Conservation (phyloP, 1,284 basidiomycete genomes). For the Neotropicomus parvogracilis region DNA sequence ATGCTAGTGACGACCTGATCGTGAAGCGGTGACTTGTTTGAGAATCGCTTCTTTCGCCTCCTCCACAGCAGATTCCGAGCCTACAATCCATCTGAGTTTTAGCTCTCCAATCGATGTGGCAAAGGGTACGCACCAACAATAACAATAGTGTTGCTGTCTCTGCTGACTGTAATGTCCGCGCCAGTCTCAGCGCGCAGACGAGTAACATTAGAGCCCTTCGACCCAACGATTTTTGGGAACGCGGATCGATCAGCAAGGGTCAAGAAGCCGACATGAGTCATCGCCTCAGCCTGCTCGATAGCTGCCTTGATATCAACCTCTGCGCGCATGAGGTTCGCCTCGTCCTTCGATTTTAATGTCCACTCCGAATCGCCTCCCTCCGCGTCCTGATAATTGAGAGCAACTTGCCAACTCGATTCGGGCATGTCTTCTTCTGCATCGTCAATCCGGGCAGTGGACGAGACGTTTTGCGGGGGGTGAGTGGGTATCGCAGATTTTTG, state of each 20-base stretch:
- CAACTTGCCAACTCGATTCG: constrained; percentile 71
- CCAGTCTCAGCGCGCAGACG: constrained; percentile 83
- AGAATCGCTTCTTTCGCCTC: constrained; percentile 81
- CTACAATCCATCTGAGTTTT: constrained; percentile 36
- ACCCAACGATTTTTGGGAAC: constrained; percentile 85
- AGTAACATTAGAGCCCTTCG: constrained; percentile 83
- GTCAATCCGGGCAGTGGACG: constrained; percentile 75
- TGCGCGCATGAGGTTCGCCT: constrained; percentile 71
- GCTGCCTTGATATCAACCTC: constrained; percentile 65
- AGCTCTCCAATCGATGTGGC: neutral
- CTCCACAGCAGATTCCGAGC: constrained; percentile 65
- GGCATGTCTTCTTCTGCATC: constrained; percentile 53
- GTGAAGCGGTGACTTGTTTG: constrained; percentile 52
- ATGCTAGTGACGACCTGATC: constrained; percentile 43
- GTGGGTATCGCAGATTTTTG: constrained; percentile 60
- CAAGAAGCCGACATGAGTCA: constrained; percentile 74
- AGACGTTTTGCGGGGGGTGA: constrained; percentile 46
- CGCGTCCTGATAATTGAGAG: constrained; percentile 70
- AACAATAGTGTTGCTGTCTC: constrained; percentile 80
- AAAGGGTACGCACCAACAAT: constrained; percentile 64
- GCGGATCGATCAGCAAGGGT: constrained; percentile 69
- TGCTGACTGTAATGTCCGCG: constrained; percentile 84
- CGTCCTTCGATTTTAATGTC: constrained; percentile 78
- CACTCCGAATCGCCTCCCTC: constrained; percentile 81
- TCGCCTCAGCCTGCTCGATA: constrained; percentile 70